phyloP scores from a whole-genome alignment of 345 rosid species.

The Draba incana region DNA sequence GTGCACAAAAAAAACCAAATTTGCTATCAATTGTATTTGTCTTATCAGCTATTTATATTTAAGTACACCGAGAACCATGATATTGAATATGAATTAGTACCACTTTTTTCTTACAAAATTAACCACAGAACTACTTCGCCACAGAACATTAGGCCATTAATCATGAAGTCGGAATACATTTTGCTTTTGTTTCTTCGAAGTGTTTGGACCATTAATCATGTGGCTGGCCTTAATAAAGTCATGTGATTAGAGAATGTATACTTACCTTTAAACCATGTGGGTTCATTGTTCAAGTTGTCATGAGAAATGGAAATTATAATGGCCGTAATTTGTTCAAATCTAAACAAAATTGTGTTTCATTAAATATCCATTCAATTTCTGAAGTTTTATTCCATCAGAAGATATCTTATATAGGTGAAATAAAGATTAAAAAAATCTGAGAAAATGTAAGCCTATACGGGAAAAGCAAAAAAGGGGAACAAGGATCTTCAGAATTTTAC shows the following conservation, averaged over 20 bases:
- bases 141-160: constrained; percentile 14
- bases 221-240: constrained; percentile 19
- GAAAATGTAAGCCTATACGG: background rate
- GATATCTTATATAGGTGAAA: constrained; percentile 4
- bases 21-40: background rate
- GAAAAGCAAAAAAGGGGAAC: constrained; percentile 32
- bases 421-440: background rate
- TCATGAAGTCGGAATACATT: background rate
- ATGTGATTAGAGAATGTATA: constrained; percentile 27
- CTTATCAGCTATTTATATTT: background rate
- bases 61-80: background rate
- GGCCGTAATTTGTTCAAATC: constrained; percentile 6
- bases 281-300: constrained; percentile 13
- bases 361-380: background rate
- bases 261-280: constrained; percentile 16
- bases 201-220: constrained; percentile 25
- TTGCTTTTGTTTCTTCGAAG: background rate
- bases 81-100: background rate
- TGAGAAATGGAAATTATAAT: background rate
- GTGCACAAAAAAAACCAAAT: no score
- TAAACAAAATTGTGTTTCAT: background rate
- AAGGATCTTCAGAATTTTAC: constrained; percentile 44
- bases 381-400: background rate
- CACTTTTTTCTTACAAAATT: background rate
- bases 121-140: background rate